Evolutionary conservation across 768 basidiomycete species (phyloP), one percentile per base, ranked within the genome.

Genomic region (Termitomyces sp.): DNA sequence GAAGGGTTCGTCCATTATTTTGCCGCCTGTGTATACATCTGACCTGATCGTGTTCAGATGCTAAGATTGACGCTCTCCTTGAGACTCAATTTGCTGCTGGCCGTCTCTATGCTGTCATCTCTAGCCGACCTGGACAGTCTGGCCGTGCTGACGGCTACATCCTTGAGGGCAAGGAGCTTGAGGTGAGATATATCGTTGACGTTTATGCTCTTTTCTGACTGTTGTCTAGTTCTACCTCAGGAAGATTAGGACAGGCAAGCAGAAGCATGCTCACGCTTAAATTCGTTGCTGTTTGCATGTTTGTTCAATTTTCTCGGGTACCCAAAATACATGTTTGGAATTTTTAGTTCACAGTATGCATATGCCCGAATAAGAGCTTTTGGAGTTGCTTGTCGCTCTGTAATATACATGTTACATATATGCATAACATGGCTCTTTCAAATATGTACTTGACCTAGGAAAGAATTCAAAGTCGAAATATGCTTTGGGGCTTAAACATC

Each of bases 141-240:
- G 97, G 97, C 27, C 94, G 97, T 62, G 86, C 89, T 54, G 97
- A 99, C 72, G 97, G 97, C 50, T 98, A 98, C 76, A 79, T 99
- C 60, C 85, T 99, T 51, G 97, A 99, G 80, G 97, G 97, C 68
- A 94, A 92, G 77, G 97, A 99, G 73, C 86, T 98, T 53, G 95
- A 98, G 83, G 94, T 96, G 60, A 48, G 81, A 68, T 56, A 43
- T 10, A 32, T 10, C 23, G 35, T 33, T 29, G 10, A 3, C 59
- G 44, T 5, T 38, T 4, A 15, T 29, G 39, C 29, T 36, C 44
- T 50, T 46, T 63, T 69, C 57, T 66, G 61, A 67, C 29, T 57
- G 22, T 63, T 5, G 3, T 60, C 11, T 62, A 95, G 91, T 97
- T 98, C 79, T 97, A 96, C 80, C 74, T 94, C 67, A 85, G 91